A percentile compares a stretch with the other conserved stretches of the same genome.
These are phyloP conservation scores for Beauveria sp. DNA, from an alignment of 2,329 filamentous ascomycete genomes.

Conservation along the genomic window DNA sequence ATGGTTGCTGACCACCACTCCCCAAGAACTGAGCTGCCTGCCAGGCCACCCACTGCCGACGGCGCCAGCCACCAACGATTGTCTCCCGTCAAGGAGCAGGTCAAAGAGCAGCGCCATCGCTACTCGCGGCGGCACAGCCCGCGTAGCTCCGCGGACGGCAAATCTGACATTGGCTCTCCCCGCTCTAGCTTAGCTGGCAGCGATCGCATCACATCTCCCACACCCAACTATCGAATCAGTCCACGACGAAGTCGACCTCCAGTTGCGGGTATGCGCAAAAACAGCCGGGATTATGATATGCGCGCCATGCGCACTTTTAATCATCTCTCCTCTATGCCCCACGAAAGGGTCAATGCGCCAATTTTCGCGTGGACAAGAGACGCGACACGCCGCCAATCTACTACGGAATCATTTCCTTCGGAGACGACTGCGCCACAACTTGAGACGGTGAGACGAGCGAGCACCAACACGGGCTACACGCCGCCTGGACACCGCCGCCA, in stretches of 20 bases:
- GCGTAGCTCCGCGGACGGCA: not conserved
- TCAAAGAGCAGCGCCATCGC: not conserved
- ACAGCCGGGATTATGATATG: not conserved
- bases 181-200: not conserved
- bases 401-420: not conserved
- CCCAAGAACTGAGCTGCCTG: constrained; percentile 23
- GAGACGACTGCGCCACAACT: not conserved
- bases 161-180: not conserved
- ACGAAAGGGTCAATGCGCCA: not conserved
- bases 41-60: constrained; percentile 23
- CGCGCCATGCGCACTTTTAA: not conserved
- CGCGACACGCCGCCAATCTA: not conserved
- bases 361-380: constrained; percentile 4
- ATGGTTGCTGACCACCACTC: constrained; percentile 48
- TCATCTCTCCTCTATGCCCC: not conserved
- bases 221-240: not conserved
- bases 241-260: constrained; percentile 3
- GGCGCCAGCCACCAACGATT: constrained; percentile 11
- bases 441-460: not conserved
- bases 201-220: not conserved
- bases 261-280: not conserved
- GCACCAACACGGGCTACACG: not conserved
- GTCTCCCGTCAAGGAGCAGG: constrained; percentile 6
- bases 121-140: not conserved
- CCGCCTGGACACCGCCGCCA: not conserved